Evolutionary conservation across 805 yeast species (phyloP), one percentile per base, ranked within the genome.

Genomic region (Lipomyces spencermartinsiae): DNA sequence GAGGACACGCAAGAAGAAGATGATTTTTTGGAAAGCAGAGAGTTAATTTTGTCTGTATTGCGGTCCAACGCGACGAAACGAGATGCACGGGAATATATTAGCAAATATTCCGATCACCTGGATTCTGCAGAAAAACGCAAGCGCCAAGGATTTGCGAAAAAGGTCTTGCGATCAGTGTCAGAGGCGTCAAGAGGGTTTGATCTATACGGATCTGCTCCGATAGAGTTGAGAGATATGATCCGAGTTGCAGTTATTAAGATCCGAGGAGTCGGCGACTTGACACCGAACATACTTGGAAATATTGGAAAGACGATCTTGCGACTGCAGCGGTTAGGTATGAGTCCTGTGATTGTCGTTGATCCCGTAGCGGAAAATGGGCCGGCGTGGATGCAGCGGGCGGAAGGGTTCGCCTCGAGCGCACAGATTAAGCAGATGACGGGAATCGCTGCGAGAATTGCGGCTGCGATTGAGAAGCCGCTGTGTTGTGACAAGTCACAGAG

Each of bases 51-150:
- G 19, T 88, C 97, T 1, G 93, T 94, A 31, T 82, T 94, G 66
- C 89, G 89, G 74, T 89, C 97, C 1, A 91, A 98, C 3, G 96
- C 98, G 5, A 94, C 98, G 0, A 93, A 92, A 77, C 83, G 99
- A 68, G 98, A 94, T 76, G 97, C 97, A 4, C 84, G 86, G 70
- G 90, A 89, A 71, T 94, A 93, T 76, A 79, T 94, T 59, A 81
- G 86, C 46, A 91, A 89, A 75, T 94, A 93, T 76, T 79, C 83
- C 1, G 77, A 76, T 39, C 29, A 25, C 34, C 34, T 31, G 34
- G 56, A 31, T 53, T 77, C 78, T 56, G 74, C 71, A 56, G 70
- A 59, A 12, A 83, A 78, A 64, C 69, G 68, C 73, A 79, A 35
- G 78, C 80, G 66, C 73, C 80, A 39, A 74, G 79, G 62, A 70